Evolutionary conservation across 2,329 filamentous ascomycete species (phyloP).

Genomic region (Xylaria sp.): DNA sequence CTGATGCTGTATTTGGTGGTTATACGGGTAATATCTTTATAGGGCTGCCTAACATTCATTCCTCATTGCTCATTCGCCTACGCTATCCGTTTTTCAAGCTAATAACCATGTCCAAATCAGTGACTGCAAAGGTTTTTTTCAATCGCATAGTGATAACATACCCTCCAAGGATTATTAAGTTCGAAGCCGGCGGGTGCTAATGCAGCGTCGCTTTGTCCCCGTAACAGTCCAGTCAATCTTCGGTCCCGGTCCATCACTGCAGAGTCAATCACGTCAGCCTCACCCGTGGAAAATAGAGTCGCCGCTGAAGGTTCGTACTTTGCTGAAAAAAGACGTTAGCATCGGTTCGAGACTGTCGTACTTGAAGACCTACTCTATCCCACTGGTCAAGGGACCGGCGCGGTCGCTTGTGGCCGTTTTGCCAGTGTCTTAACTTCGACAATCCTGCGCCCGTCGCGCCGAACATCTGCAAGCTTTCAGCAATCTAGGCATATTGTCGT

Average conservation of each 20-base stretch:
- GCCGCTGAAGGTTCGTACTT: conserved; percentile 57
- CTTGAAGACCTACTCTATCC: conserved; percentile 63
- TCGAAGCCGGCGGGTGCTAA: conserved; percentile 70
- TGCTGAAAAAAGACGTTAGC: conserved; percentile 58
- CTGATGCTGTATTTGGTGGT: conserved; percentile 38
- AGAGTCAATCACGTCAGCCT: conserved; percentile 36
- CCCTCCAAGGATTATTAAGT: conserved; percentile 72
- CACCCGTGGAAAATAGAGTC: not conserved
- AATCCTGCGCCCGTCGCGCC: conserved; percentile 68
- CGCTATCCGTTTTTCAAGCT: conserved; percentile 66
- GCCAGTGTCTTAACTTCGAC: conserved; percentile 65
- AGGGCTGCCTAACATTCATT: conserved; percentile 17
- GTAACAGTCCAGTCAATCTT: conserved; percentile 67
- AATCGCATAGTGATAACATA: conserved; percentile 52
- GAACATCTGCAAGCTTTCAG: conserved; percentile 66
- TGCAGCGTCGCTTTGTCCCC: conserved; percentile 68
- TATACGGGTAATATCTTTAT: conserved; percentile 39
- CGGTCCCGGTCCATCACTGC: conserved; percentile 74
- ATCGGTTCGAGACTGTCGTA: conserved; percentile 4
- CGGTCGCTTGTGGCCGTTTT: conserved; percentile 70
- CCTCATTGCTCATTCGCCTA: conserved; percentile 47
- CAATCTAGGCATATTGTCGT: conserved; percentile 26
- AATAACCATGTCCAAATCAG: conserved; percentile 32
- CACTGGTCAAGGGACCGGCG: conserved; percentile 71
- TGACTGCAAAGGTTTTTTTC: conserved; percentile 16